phyloP scores from a whole-genome alignment of 2,329 filamentous ascomycete species.

The Cercospora beticola region DNA sequence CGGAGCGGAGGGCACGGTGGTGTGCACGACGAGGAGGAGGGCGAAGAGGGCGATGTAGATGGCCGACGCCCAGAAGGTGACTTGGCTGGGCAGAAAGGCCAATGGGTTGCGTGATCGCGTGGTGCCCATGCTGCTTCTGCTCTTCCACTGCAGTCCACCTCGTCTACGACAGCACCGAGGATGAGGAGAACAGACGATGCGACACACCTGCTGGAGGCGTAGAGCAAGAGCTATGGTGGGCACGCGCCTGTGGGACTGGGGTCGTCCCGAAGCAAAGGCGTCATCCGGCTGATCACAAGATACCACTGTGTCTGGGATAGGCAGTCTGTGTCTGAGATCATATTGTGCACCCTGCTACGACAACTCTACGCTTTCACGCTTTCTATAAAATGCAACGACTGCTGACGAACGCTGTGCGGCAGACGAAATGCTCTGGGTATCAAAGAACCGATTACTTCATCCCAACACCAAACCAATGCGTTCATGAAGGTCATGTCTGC shows the following conservation, averaged over 20 bases:
- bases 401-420: constrained; percentile 1
- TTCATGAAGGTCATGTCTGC: neutral
- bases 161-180: neutral
- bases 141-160: neutral
- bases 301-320: neutral
- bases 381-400: neutral
- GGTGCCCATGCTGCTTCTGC: constrained; percentile 5
- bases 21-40: constrained; percentile 69
- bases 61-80: constrained; percentile 73
- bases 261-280: neutral
- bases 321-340: neutral
- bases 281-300: neutral
- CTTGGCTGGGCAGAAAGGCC: constrained; percentile 76
- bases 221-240: neutral
- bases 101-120: constrained; percentile 48
- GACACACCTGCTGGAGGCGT: neutral
- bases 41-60: constrained; percentile 77
- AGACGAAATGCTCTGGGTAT: constrained; percentile 13
- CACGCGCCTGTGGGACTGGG: neutral
- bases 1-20: constrained; percentile 75
- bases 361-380: neutral
- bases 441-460: constrained; percentile 4
- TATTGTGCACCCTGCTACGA: neutral
- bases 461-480: constrained; percentile 14
- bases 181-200: neutral